Conservation (phyloP, 768 basidiomycete species). For the Lactarius vividus region DNA sequence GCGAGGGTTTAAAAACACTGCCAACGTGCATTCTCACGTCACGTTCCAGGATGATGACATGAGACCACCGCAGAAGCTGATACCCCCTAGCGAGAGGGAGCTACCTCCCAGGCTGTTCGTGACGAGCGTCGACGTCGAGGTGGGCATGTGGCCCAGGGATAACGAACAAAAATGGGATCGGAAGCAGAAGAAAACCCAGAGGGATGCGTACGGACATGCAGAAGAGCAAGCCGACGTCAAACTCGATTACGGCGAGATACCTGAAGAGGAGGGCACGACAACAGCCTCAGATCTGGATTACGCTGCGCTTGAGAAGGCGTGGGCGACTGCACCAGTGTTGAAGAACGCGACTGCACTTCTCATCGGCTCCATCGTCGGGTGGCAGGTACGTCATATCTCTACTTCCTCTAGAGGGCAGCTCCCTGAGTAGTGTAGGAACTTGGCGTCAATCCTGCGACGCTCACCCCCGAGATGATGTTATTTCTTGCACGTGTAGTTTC, state of each 20-base stretch:
- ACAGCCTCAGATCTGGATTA: conserved; percentile 20
- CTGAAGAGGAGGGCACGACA: conserved; percentile 17
- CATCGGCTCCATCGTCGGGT: conserved; percentile 33
- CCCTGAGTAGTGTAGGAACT: conserved; percentile 44
- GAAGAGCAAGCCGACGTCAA: conserved; percentile 22
- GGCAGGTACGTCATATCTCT: conserved; percentile 34
- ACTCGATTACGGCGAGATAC: conserved; percentile 39
- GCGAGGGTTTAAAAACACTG: conserved; percentile 58
- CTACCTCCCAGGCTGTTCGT: conserved; percentile 66
- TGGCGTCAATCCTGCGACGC: conserved; percentile 55
- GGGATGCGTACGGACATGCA: conserved; percentile 22
- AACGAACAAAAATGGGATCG: conserved; percentile 19
- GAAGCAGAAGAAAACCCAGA: conserved; percentile 40
- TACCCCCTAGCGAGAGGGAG: conserved; percentile 65
- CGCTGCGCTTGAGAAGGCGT: conserved; percentile 31
- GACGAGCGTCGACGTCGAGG: conserved; percentile 70
- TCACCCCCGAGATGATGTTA: conserved; percentile 57
- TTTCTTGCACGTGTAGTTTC: conserved; percentile 42
- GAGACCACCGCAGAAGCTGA: conserved; percentile 37
- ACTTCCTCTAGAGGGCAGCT: background rate
- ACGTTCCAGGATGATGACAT: conserved; percentile 41
- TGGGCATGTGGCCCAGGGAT: conserved; percentile 37
- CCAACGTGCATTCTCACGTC: conserved; percentile 51
- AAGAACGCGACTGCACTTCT: conserved; percentile 22
- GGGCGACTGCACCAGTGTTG: conserved; percentile 31